Percentiles rank a stretch among this genome's conserved stretches.
Evolutionary conservation across 108 stramenopile species (phyloP).

Genomic region (Skeletonema tropicum): DNA sequence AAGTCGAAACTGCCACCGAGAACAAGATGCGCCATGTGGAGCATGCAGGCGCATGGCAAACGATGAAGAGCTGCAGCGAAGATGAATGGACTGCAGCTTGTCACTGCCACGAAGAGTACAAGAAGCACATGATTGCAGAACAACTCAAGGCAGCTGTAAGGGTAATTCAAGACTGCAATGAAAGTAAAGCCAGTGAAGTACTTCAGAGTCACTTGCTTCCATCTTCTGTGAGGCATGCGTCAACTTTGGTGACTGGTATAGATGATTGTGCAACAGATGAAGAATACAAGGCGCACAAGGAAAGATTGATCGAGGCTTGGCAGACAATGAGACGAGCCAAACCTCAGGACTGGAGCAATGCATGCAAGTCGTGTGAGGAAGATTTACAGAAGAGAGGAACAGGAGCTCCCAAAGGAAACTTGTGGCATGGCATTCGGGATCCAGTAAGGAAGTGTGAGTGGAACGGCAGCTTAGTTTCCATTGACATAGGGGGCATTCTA

Average conservation of each 20-base stretch:
- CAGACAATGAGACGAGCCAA: slow-evolving; percentile 27
- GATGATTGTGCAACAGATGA: slow-evolving; percentile 7
- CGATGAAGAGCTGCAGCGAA: slow-evolving; percentile 21
- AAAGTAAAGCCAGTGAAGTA: slow-evolving; percentile 14
- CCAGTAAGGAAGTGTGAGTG: slow-evolving; percentile 27
- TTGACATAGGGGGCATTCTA: too few species aligned
- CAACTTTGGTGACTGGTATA: slow-evolving; percentile 21
- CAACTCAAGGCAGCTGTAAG: slow-evolving; percentile 24
- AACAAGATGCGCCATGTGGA: slow-evolving; percentile 33
- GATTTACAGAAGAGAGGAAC: slow-evolving; percentile 40
- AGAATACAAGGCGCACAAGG: slow-evolving; percentile 12
- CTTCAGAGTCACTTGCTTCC: slow-evolving; percentile 8
- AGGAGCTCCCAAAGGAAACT: background rate
- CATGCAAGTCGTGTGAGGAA: slow-evolving; percentile 52
- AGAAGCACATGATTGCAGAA: slow-evolving; percentile 13
- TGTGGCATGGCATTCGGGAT: slow-evolving; percentile 4
- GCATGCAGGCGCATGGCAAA: slow-evolving; percentile 39
- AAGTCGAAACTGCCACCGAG: slow-evolving; percentile 30
- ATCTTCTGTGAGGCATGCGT: slow-evolving; percentile 18
- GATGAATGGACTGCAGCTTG: slow-evolving; percentile 34
- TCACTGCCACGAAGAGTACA: slow-evolving; percentile 29
- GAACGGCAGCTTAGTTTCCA: slow-evolving; percentile 11
- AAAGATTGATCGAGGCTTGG: slow-evolving; percentile 34
- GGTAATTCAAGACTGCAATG: slow-evolving; percentile 37
- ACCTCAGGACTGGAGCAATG: slow-evolving; percentile 26